These are phyloP conservation scores for Bipolaris bicolor DNA, from an alignment of 2,329 filamentous ascomycete species.

Conservation along the genomic window DNA sequence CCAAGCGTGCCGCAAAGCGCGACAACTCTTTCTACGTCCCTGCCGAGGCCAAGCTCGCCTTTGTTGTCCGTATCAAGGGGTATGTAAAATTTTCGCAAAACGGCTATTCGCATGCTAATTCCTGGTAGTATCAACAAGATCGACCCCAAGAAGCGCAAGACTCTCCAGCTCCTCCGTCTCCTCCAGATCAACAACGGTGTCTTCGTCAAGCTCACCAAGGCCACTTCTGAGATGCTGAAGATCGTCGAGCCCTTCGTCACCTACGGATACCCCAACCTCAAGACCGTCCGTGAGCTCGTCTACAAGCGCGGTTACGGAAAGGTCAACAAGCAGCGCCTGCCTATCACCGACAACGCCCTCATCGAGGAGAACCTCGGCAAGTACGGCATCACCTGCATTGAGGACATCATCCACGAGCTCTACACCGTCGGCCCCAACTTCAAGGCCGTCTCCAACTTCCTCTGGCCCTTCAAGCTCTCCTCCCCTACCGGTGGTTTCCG, in stretches of 20 bases:
- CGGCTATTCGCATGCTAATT: constrained; percentile 11
- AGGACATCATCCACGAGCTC: constrained; percentile 99
- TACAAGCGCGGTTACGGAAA: constrained; percentile 99
- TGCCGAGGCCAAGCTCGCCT: constrained; percentile 95
- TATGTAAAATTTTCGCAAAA: constrained; percentile 50
- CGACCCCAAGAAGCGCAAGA: constrained; percentile 99
- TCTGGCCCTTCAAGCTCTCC: constrained; percentile 99
- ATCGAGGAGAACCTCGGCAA: constrained; percentile 96
- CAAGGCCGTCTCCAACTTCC: constrained; percentile 99
- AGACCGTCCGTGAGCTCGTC: constrained; percentile 98
- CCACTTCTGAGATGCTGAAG: constrained; percentile 94
- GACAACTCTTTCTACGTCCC: constrained; percentile 94
- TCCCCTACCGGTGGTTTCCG: constrained; percentile 98
- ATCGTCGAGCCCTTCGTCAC: constrained; percentile 98
- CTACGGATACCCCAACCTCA: constrained; percentile 99
- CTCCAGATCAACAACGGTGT: constrained; percentile 99
- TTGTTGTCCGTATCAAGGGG: constrained; percentile 99
- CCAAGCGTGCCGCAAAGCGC: constrained; percentile 85
- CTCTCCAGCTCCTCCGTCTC: constrained; percentile 98
- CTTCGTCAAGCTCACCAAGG: constrained; percentile 97
- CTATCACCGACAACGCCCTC: constrained; percentile 96
- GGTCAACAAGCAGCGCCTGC: constrained; percentile 97
- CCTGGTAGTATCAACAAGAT: constrained; percentile 98
- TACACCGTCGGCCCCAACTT: constrained; percentile 96
- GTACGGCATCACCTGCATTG: constrained; percentile 93